Conservation (phyloP, 1,139 yeast genomes). For the Blastobotrys buckinghamii region DNA sequence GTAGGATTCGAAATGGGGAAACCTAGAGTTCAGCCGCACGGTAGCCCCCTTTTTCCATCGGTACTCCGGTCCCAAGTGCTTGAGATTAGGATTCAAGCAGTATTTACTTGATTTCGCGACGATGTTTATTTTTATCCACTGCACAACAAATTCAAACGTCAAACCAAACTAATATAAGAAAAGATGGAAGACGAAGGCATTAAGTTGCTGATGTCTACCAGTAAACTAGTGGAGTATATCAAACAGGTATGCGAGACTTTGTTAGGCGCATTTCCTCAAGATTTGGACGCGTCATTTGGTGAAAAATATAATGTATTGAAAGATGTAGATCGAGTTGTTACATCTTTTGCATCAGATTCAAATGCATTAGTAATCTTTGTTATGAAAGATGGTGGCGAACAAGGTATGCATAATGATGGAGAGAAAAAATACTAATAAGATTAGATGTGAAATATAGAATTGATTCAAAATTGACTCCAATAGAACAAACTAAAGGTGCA, state of each 20-base stretch:
- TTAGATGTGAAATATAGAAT: constrained; percentile 11
- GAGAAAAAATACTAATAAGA: not conserved
- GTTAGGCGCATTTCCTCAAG: constrained; percentile 21
- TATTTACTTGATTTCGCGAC: no score
- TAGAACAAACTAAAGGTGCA: constrained; percentile 18
- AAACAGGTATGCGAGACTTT: constrained; percentile 17
- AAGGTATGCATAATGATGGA: constrained; percentile 3
- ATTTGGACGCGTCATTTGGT: constrained; percentile 22
- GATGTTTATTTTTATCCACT: no score
- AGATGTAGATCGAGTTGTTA: constrained; percentile 11
- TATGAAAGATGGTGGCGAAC: constrained; percentile 18
- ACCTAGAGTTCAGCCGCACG: no score
- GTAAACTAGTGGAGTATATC: constrained; percentile 15
- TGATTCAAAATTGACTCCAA: constrained; percentile 13
- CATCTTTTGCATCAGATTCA: constrained; percentile 22
- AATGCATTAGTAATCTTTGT: constrained; percentile 24
- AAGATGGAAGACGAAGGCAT: not conserved
- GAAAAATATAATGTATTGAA: constrained; percentile 10
- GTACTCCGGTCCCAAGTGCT: not conserved
- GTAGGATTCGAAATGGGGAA: not conserved
- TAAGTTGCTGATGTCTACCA: constrained; percentile 2
- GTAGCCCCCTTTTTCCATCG: no score
- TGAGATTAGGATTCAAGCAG: not conserved
- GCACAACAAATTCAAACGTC: no score
- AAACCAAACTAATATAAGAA: no score